A percentile compares a stretch with the other conserved stretches of the same genome.
These are phyloP conservation scores for Mycena pura DNA, from an alignment of 768 basidiomycete species.

Conservation along the genomic window DNA sequence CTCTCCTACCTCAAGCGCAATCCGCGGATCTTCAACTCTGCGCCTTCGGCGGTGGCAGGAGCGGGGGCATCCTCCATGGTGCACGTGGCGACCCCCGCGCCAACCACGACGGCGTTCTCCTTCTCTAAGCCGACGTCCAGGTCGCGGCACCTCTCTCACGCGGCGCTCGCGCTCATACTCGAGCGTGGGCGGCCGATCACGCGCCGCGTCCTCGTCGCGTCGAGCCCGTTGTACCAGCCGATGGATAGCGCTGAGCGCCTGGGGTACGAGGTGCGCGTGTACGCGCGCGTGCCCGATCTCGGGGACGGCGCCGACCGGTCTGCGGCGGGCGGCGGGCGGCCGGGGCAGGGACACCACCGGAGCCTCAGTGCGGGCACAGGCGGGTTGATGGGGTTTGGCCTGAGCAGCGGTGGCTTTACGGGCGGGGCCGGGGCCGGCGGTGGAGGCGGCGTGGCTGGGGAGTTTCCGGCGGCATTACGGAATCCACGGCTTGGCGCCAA, in stretches of 20 bases:
- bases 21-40: conserved; percentile 38
- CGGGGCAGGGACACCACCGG: conserved; percentile 24
- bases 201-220: conserved; percentile 78
- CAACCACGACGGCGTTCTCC: conserved; percentile 20
- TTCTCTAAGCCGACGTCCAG: conserved; percentile 41
- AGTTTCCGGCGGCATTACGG: conserved; percentile 2
- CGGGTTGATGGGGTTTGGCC: conserved; percentile 20
- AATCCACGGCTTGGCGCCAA: conserved; percentile 12
- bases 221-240: conserved; percentile 84
- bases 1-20: conserved; percentile 71
- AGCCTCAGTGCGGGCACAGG: conserved; percentile 34
- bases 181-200: conserved; percentile 82
- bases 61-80: background rate
- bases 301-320: conserved; percentile 68
- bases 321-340: conserved; percentile 37
- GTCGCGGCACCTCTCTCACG: conserved; percentile 72
- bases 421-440: background rate
- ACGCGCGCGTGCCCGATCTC: conserved; percentile 71
- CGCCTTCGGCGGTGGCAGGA: conserved; percentile 12
- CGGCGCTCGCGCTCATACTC: conserved; percentile 76
- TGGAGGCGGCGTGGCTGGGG: background rate
- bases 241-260: conserved; percentile 75
- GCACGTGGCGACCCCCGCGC: conserved; percentile 10
- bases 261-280: conserved; percentile 78
- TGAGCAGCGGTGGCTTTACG: background rate